These are phyloP conservation scores for Bipolaris gigantea DNA, from an alignment of 2,329 filamentous ascomycete genomes.

Conservation along the genomic window DNA sequence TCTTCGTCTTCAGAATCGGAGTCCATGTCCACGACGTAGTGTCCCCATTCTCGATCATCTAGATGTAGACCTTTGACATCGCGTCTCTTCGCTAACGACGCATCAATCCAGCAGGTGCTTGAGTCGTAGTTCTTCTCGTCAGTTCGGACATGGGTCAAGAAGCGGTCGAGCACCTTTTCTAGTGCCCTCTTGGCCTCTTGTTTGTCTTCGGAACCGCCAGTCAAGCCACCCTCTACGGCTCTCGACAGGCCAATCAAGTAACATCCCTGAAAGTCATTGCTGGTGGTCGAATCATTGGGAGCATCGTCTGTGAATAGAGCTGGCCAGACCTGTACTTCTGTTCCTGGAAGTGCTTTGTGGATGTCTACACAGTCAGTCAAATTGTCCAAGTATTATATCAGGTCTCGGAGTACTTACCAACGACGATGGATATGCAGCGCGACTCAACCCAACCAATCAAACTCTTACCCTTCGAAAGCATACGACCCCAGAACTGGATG, in stretches of 20 bases:
- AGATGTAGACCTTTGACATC: slow-evolving; percentile 48
- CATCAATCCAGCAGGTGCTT: slow-evolving; percentile 40
- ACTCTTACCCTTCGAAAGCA: slow-evolving; percentile 56
- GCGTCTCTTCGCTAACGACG: slow-evolving; percentile 33
- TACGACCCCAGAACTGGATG: slow-evolving; percentile 66
- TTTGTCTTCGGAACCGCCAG: slow-evolving; percentile 42
- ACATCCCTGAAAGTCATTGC: slow-evolving; percentile 59
- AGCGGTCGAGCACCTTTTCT: slow-evolving; percentile 38
- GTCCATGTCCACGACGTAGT: slow-evolving; percentile 50
- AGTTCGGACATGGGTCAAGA: slow-evolving; percentile 39
- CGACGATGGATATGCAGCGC: slow-evolving; percentile 59
- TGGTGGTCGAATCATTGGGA: slow-evolving; percentile 16
- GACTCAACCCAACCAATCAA: slow-evolving; percentile 68
- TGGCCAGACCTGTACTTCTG: slow-evolving; percentile 65
- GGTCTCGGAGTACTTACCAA: slow-evolving; percentile 50
- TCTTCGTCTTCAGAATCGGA: slow-evolving; percentile 44
- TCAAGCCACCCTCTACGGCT: not conserved
- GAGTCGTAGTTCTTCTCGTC: slow-evolving; percentile 44
- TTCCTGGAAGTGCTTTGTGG: slow-evolving; percentile 53
- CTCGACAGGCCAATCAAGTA: slow-evolving; percentile 62
- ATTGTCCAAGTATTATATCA: no score
- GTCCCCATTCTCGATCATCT: slow-evolving; percentile 56
- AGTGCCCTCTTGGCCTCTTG: slow-evolving; percentile 51
- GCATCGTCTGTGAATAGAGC: slow-evolving; percentile 54
- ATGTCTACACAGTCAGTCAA: slow-evolving; percentile 52